Conservation (phyloP, 495 filamentous ascomycete species). For the Tuber indicum region DNA sequence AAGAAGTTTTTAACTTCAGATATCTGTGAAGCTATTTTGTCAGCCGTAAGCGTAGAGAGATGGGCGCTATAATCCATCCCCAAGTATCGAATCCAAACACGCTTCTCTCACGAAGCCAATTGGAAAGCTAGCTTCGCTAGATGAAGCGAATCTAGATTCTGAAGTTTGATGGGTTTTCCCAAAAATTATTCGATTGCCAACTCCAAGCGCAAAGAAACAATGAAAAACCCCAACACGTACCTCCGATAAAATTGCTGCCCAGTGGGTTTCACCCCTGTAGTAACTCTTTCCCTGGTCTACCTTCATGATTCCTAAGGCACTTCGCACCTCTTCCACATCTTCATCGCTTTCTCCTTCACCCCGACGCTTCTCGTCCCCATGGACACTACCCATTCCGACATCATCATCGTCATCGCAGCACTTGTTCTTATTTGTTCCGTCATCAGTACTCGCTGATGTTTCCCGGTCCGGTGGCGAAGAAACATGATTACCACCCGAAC, state of each 20-base stretch:
- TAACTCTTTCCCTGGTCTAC: slow-evolving; percentile 73
- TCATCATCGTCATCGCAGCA: slow-evolving; percentile 29
- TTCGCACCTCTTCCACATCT: slow-evolving; percentile 79
- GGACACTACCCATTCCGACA: slow-evolving; percentile 46
- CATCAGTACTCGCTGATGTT: slow-evolving; percentile 28
- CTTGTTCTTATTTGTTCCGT: slow-evolving; percentile 10
- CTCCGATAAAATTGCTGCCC: slow-evolving; percentile 80
- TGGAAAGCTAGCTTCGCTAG: slow-evolving; percentile 23
- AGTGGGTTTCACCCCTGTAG: slow-evolving; percentile 85
- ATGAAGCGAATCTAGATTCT: slow-evolving; percentile 33
- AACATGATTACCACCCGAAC: slow-evolving; percentile 51
- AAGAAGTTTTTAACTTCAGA: slow-evolving; percentile 92
- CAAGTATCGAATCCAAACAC: slow-evolving; percentile 34
- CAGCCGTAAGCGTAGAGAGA: slow-evolving; percentile 10
- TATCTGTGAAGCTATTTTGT: slow-evolving; percentile 52
- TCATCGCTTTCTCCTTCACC: slow-evolving; percentile 48
- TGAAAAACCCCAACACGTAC: slow-evolving; percentile 47
- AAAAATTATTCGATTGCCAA: slow-evolving; percentile 8
- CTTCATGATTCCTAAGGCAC: slow-evolving; percentile 80
- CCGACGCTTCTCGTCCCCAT: slow-evolving; percentile 53
- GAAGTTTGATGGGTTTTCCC: slow-evolving; percentile 14
- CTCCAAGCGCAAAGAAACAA: slow-evolving; percentile 25
- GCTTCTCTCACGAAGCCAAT: slow-evolving; percentile 28
- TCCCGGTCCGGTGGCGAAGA: slow-evolving; percentile 31
- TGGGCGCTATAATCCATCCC: background rate